phyloP scores from a whole-genome alignment of 2,329 filamentous ascomycete genomes.

The Drechslerella coelobrocha region DNA sequence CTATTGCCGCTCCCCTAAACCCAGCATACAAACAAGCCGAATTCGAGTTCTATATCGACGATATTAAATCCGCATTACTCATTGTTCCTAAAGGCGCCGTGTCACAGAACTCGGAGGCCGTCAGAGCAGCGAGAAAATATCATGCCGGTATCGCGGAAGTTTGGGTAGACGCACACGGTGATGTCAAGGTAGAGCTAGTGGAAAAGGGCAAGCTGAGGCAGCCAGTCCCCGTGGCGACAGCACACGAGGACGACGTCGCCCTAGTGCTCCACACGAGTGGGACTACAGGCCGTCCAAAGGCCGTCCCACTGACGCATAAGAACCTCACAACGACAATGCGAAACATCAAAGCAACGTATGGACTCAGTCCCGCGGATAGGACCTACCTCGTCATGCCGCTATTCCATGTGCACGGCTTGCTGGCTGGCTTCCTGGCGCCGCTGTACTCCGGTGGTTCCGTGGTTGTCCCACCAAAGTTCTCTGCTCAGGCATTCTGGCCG shows the following conservation, averaged over 20 bases:
- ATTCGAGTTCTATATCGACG: constrained; percentile 91
- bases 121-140: constrained; percentile 78
- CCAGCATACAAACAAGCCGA: constrained; percentile 87
- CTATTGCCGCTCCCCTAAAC: constrained; percentile 84
- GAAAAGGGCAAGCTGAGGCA: constrained; percentile 71
- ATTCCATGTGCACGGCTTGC: constrained; percentile 87
- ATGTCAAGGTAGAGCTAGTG: constrained; percentile 80
- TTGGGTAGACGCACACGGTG: constrained; percentile 69
- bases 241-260: constrained; percentile 79
- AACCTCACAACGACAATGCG: constrained; percentile 83
- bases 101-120: constrained; percentile 71
- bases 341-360: constrained; percentile 82
- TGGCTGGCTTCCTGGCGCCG: constrained; percentile 81
- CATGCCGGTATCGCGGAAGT: constrained; percentile 85
- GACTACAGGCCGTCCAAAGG: constrained; percentile 84
- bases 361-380: constrained; percentile 72
- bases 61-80: constrained; percentile 78
- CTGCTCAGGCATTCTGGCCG: constrained; percentile 80
- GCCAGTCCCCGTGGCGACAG: constrained; percentile 62
- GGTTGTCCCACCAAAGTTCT: constrained; percentile 79
- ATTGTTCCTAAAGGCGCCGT: constrained; percentile 77
- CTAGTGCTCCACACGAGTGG: constrained; percentile 84
- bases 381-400: constrained; percentile 85
- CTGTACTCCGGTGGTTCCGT: constrained; percentile 78
- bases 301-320: constrained; percentile 79